These are phyloP conservation scores for Capronia coronata DNA, from an alignment of 2,329 filamentous ascomycete species.

Conservation along the genomic window DNA sequence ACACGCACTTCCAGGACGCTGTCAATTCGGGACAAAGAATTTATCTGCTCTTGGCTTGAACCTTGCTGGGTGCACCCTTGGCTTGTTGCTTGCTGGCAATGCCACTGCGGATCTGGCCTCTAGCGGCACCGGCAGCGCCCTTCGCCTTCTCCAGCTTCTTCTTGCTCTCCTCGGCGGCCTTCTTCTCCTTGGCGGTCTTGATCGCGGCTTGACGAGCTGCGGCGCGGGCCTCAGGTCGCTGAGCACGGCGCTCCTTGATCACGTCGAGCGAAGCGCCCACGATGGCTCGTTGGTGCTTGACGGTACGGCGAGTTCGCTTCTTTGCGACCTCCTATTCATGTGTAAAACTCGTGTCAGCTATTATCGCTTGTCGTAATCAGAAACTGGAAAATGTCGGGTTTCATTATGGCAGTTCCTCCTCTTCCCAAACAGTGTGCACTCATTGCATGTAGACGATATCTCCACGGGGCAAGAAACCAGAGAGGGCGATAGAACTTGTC, in stretches of 20 bases:
- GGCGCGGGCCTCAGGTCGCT: constrained; percentile 90
- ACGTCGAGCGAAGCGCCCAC: constrained; percentile 98
- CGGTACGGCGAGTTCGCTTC: constrained; percentile 96
- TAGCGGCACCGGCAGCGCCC: constrained; percentile 64
- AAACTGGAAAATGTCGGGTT: too few species aligned
- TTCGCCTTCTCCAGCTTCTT: constrained; percentile 99
- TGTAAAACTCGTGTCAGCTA: not conserved
- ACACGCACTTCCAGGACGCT: not conserved
- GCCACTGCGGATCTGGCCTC: constrained; percentile 65
- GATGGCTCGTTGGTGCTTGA: constrained; percentile 98
- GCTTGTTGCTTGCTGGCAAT: constrained; percentile 95
- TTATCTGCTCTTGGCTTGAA: constrained; percentile 59
- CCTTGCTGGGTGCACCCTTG: constrained; percentile 83
- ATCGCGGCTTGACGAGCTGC: constrained; percentile 86
- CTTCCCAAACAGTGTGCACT: not conserved
- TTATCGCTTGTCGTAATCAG: too few species aligned
- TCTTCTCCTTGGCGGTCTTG: constrained; percentile 99
- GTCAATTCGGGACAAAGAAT: not conserved
- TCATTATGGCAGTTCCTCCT: too few species aligned
- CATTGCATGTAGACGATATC: too few species aligned
- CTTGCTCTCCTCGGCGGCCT: constrained; percentile 72
- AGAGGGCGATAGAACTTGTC: not conserved
- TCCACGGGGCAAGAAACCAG: not conserved
- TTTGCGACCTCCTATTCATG: constrained; percentile 87
- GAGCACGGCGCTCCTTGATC: constrained; percentile 96